Conservation (phyloP, 306 rosid genomes). For the Cicer chorassanicum region DNA sequence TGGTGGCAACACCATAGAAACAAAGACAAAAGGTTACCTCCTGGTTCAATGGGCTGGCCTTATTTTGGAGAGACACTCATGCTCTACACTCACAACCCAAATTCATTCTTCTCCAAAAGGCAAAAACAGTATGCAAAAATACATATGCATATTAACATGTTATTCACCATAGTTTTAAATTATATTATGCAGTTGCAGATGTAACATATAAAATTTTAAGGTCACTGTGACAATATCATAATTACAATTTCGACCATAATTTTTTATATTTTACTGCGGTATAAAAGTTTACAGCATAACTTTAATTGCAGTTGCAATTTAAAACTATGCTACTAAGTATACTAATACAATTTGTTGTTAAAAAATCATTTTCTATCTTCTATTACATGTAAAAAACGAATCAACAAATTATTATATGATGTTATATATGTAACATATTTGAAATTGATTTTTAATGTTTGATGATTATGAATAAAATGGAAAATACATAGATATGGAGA, state of each 20-base stretch:
- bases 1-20: slow-evolving; percentile 48
- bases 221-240: too few relatives aligned
- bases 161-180: not conserved
- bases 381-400: too few relatives aligned
- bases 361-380: too few relatives aligned
- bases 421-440: not conserved
- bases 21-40: slow-evolving; percentile 63
- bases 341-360: too few relatives aligned
- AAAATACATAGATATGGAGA: slow-evolving; percentile 64
- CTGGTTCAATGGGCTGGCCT: slow-evolving; percentile 96
- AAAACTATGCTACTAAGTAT: too few relatives aligned
- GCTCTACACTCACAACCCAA: slow-evolving; percentile 78
- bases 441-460: not conserved
- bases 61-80: slow-evolving; percentile 79
- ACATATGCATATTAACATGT: not conserved
- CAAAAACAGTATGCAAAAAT: slow-evolving; percentile 58
- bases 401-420: too few relatives aligned
- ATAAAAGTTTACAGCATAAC: too few relatives aligned
- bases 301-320: too few relatives aligned
- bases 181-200: too few relatives aligned
- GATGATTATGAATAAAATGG: not conserved
- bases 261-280: too few relatives aligned
- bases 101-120: slow-evolving; percentile 72
- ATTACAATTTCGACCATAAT: too few relatives aligned
- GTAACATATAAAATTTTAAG: too few relatives aligned